Evolutionary conservation across 257 asterid species (phyloP).

Genomic region (Solanum stenotomum): DNA sequence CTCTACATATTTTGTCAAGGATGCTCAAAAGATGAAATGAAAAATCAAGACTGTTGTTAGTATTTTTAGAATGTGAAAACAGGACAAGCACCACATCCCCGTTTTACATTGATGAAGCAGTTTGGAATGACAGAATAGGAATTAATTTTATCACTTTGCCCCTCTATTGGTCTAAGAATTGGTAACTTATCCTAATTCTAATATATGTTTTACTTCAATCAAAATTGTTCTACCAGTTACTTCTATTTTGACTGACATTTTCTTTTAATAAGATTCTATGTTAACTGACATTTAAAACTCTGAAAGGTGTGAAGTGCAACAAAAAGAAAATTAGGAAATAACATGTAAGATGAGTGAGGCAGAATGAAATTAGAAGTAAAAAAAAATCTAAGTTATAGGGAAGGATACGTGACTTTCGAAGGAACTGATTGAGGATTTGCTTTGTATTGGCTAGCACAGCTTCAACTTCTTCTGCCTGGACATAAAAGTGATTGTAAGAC

Average conservation of each 20-base stretch:
- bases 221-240: background rate
- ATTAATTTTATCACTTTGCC: background rate
- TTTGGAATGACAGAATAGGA: background rate
- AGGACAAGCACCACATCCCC: background rate
- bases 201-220: background rate
- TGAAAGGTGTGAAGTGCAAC: background rate
- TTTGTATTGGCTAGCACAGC: slow-evolving; percentile 88
- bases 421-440: slow-evolving; percentile 83
- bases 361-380: background rate
- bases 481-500: background rate
- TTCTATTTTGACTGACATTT: background rate
- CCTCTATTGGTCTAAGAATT: background rate
- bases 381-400: background rate
- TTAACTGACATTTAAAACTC: background rate
- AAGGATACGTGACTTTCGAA: slow-evolving; percentile 84
- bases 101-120: background rate
- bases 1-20: slow-evolving; percentile 54
- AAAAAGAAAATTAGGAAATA: background rate
- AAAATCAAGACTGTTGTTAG: background rate
- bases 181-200: background rate
- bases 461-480: slow-evolving; percentile 77
- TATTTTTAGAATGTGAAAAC: background rate
- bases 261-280: background rate
- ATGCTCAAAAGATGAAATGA: slow-evolving; percentile 4
- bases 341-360: background rate